Conservation (phyloP, 768 basidiomycete genomes). For the Grammothele lineata region DNA sequence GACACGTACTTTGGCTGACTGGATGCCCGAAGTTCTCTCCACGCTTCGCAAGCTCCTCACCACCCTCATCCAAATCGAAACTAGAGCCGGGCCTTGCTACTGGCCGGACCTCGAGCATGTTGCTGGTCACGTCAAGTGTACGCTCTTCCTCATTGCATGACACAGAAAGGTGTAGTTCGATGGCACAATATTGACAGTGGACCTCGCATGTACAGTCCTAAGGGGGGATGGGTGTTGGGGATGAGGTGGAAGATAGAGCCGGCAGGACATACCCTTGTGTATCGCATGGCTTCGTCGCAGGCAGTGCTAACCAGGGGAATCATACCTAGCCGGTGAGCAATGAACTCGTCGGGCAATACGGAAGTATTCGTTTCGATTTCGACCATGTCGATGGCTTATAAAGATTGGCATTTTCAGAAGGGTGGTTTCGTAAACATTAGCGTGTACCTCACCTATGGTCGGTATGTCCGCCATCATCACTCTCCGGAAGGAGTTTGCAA, state of each 20-base stretch:
- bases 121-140: slow-evolving; percentile 84
- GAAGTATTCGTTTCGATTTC: slow-evolving; percentile 89
- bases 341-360: slow-evolving; percentile 94
- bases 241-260: neutral
- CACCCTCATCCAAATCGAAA: slow-evolving; percentile 38
- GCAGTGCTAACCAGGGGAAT: slow-evolving; percentile 84
- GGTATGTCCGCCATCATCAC: slow-evolving; percentile 97
- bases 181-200: slow-evolving; percentile 82
- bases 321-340: slow-evolving; percentile 94
- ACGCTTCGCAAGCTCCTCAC: slow-evolving; percentile 74
- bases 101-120: slow-evolving; percentile 67
- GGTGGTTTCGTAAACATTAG: neutral
- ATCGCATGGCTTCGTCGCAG: slow-evolving; percentile 85
- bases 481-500: slow-evolving; percentile 91
- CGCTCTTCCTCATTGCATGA: slow-evolving; percentile 59
- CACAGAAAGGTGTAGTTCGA: slow-evolving; percentile 76
- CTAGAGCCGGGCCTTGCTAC: slow-evolving; percentile 1
- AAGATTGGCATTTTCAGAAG: neutral
- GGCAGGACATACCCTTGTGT: slow-evolving; percentile 53
- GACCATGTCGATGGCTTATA: slow-evolving; percentile 93
- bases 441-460: slow-evolving; percentile 74
- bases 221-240: neutral
- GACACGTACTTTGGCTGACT: slow-evolving; percentile 78
- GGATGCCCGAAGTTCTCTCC: slow-evolving; percentile 75
- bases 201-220: slow-evolving; percentile 91